Evolutionary conservation across 1,284 basidiomycete species (phyloP), one percentile per base, ranked within the genome.

Genomic region (Ustilago bromivora): DNA sequence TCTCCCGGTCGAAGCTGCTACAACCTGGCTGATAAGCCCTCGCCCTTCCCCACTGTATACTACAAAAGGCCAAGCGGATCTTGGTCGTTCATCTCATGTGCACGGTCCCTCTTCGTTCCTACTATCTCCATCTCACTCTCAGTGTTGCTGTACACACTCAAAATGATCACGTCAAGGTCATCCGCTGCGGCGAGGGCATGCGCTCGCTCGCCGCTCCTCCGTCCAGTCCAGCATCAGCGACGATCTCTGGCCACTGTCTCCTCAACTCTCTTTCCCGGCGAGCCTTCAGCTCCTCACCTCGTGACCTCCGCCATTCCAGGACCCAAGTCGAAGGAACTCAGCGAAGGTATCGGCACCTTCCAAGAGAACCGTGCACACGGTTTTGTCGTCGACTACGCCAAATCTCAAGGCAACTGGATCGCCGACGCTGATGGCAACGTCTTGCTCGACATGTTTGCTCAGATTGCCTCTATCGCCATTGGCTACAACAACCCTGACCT

Each of bases 361-460:
- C 87, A 88, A 67, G 88, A 88, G 65, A 71, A 83, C 35, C 82
- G 87, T 41, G 87, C 87, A 2, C 87, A 88, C 66, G 81, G 85
- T 36, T 78, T 88, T 38, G 87, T 88, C 31, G 85, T 82, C 61
- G 87, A 88, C 76, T 88, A 88, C 60, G 79, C 82, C 57, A 85
- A 80, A 74, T 82, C 75, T 23, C 72, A 68, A 28, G 84, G 81
- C 52, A 82, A 82, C 61, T 90, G 88, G 83, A 80, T 90, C 47
- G 87, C 88, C 56, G 89, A 90, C 68, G 89, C 88, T 2, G 89
- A 90, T 75, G 89, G 88, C 28, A 90, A 90, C 82, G 81, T 82
- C 40, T 78, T 89, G 12, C 87, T 90, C 57, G 89, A 90, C 67
- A 88, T 89, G 46, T 90, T 89, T 79, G 88, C 88, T 3, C 89